A percentile compares a stretch with the other conserved stretches of the same genome.
phyloP scores from a whole-genome alignment of 2,329 filamentous ascomycete genomes.

The Sclerotinia sclerotiorum region DNA sequence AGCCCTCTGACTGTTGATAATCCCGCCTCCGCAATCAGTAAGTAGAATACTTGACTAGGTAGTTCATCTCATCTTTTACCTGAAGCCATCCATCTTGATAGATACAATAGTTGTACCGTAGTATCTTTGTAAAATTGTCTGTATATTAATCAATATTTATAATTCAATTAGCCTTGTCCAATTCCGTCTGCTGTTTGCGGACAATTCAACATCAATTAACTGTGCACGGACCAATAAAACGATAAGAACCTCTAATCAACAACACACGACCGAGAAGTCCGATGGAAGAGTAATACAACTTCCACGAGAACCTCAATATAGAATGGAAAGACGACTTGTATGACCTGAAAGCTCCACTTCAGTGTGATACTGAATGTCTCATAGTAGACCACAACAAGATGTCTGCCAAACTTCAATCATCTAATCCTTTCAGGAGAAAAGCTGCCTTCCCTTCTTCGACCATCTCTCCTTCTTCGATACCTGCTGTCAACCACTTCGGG shows the following conservation, averaged over 20 bases:
- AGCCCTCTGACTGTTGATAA: not conserved
- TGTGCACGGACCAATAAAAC: slow-evolving; percentile 7
- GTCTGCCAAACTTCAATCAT: slow-evolving; percentile 37
- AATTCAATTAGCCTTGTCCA: not conserved
- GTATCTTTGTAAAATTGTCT: not conserved
- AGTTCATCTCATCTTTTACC: slow-evolving; percentile 5
- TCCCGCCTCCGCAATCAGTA: not conserved
- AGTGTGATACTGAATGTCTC: slow-evolving; percentile 26
- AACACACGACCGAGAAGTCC: slow-evolving; percentile 24
- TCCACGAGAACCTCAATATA: slow-evolving; percentile 8
- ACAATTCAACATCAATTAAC: not conserved
- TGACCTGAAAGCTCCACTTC: slow-evolving; percentile 19
- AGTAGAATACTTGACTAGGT: not conserved
- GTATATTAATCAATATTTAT: not conserved
- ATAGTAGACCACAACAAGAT: slow-evolving; percentile 29
- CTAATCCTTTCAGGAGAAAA: slow-evolving; percentile 42
- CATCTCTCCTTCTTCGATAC: slow-evolving; percentile 26
- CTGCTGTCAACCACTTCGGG: slow-evolving; percentile 25
- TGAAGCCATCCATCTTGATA: not conserved
- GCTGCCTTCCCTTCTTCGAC: slow-evolving; percentile 21
- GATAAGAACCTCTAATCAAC: slow-evolving; percentile 10
- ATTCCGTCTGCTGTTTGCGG: not conserved
- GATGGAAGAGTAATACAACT: slow-evolving; percentile 15
- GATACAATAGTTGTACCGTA: not conserved
- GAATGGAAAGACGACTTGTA: slow-evolving; percentile 20